These are phyloP conservation scores for Claviceps monticola DNA, from an alignment of 2,329 filamentous ascomycete genomes.

Conservation along the genomic window DNA sequence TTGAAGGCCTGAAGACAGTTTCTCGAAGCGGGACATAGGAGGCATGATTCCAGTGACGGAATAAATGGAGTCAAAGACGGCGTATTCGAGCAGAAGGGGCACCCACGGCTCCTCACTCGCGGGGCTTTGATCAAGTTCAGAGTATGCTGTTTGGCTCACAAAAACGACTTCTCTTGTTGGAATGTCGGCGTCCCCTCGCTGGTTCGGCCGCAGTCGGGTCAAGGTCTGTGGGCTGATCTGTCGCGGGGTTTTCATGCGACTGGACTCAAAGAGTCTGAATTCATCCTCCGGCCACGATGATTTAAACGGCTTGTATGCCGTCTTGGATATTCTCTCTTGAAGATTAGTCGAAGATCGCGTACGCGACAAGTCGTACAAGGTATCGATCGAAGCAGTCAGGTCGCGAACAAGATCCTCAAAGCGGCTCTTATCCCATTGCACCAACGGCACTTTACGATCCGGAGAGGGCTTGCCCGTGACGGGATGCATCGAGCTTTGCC, in stretches of 20 bases:
- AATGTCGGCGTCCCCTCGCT: conserved; percentile 19
- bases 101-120: conserved; percentile 31
- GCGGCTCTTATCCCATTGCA: conserved; percentile 55
- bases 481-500: conserved; percentile 42
- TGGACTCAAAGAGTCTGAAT: conserved; percentile 40
- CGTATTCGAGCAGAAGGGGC: conserved; percentile 59
- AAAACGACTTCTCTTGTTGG: conserved; percentile 32
- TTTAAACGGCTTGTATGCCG: conserved; percentile 18
- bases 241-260: conserved; percentile 46
- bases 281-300: conserved; percentile 25
- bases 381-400: conserved; percentile 65
- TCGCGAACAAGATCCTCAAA: conserved; percentile 65
- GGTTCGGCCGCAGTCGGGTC: conserved; percentile 31
- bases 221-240: conserved; percentile 42
- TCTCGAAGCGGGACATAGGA: conserved; percentile 51
- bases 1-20: conserved; percentile 44
- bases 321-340: conserved; percentile 17
- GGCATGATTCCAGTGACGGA: conserved; percentile 49
- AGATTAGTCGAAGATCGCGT: conserved; percentile 39
- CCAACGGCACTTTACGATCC: conserved; percentile 41
- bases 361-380: conserved; percentile 60
- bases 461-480: conserved; percentile 26
- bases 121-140: conserved; percentile 30
- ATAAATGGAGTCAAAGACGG: conserved; percentile 48
- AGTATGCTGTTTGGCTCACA: conserved; percentile 37